Evolutionary conservation across 805 yeast genomes (phyloP).

Genomic region (Ogataea nonfermentans): DNA sequence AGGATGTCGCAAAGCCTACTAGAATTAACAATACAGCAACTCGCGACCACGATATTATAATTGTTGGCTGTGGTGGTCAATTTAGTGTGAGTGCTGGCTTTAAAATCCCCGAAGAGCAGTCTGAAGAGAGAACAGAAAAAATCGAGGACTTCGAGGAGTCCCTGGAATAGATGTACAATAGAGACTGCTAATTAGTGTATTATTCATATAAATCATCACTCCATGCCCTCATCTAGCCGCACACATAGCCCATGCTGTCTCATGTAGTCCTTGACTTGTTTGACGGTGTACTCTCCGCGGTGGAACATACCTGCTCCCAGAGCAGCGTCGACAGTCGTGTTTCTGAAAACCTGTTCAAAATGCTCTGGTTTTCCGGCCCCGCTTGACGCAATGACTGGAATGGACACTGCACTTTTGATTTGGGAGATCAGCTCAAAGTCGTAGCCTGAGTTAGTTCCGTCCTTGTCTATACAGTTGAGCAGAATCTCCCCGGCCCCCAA

Average conservation of each 20-base stretch:
- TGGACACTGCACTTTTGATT: constrained; percentile 69
- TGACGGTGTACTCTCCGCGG: constrained; percentile 87
- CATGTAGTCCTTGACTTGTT: constrained; percentile 73
- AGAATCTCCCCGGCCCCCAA: constrained; percentile 96
- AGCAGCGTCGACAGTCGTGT: constrained; percentile 91
- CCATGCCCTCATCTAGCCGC: constrained; percentile 50
- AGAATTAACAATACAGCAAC: constrained; percentile 94
- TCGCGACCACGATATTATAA: constrained; percentile 63
- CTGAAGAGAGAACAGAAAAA: constrained; percentile 49
- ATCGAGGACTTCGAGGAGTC: constrained; percentile 49
- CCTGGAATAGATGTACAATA: constrained; percentile 15
- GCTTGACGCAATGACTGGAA: constrained; percentile 96
- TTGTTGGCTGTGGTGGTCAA: constrained; percentile 95
- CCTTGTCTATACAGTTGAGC: constrained; percentile 93
- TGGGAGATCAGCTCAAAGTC: constrained; percentile 82
- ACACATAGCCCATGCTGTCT: constrained; percentile 62
- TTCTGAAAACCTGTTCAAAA: constrained; percentile 80
- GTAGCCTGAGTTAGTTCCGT: constrained; percentile 93
- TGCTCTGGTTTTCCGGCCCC: constrained; percentile 97
- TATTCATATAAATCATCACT: constrained; percentile 4
- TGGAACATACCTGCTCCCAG: constrained; percentile 99
- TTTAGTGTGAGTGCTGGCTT: constrained; percentile 87
- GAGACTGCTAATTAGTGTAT: neutral
- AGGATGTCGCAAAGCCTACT: constrained; percentile 84
- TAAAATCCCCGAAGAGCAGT: constrained; percentile 50